Conservation (phyloP, 371 early-diverging fungal genomes). For the Syncephalastrum monosporum region DNA sequence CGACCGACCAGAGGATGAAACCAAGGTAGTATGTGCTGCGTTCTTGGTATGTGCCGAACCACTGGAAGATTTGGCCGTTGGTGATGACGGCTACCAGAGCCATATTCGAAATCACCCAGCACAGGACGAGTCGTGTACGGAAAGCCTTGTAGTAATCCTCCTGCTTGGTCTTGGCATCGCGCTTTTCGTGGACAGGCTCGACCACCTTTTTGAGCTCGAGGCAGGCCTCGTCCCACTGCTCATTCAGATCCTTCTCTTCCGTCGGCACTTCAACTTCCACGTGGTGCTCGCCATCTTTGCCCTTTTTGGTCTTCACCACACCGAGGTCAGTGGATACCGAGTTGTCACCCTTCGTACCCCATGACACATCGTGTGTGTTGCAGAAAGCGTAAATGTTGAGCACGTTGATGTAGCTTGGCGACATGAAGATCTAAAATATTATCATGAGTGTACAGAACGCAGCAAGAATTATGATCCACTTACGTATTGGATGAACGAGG, state of each 20-base stretch:
- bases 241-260: slow-evolving; percentile 76
- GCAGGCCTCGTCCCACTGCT: slow-evolving; percentile 71
- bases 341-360: slow-evolving; percentile 95
- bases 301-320: slow-evolving; percentile 58
- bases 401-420: slow-evolving; percentile 64
- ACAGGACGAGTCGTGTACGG: slow-evolving; percentile 74
- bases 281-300: slow-evolving; percentile 44
- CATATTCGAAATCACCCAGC: slow-evolving; percentile 87
- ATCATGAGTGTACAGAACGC: not conserved
- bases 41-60: slow-evolving; percentile 37
- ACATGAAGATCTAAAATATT: slow-evolving; percentile 40
- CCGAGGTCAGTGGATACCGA: slow-evolving; percentile 61
- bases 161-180: slow-evolving; percentile 74
- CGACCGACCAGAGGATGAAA: slow-evolving; percentile 89
- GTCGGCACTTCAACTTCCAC: slow-evolving; percentile 69
- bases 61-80: slow-evolving; percentile 25
- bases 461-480: not conserved
- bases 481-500: slow-evolving; percentile 58
- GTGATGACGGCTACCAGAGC: slow-evolving; percentile 65
- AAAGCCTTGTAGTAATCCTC: slow-evolving; percentile 89
- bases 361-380: slow-evolving; percentile 75
- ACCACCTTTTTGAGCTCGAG: slow-evolving; percentile 46
- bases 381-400: slow-evolving; percentile 72
- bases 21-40: slow-evolving; percentile 71
- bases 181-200: slow-evolving; percentile 53